These are phyloP conservation scores for Suillus bovinus DNA, from an alignment of 768 basidiomycete species.

Conservation along the genomic window DNA sequence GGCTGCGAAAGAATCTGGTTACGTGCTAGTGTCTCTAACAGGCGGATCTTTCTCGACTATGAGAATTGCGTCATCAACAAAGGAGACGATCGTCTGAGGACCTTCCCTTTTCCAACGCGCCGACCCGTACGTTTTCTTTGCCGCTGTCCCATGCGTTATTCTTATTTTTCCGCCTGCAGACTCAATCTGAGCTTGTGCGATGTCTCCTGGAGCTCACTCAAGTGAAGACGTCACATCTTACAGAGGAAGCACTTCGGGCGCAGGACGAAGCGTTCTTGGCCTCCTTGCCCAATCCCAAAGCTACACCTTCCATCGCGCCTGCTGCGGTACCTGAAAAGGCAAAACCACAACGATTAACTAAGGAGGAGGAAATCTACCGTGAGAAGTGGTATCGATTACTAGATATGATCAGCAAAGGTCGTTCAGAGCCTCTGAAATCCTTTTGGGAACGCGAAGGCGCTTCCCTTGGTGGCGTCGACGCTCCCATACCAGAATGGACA, in stretches of 20 bases:
- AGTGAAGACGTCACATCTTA: slow-evolving; percentile 83
- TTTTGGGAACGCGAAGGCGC: slow-evolving; percentile 78
- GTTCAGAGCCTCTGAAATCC: slow-evolving; percentile 73
- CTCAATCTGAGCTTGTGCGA: slow-evolving; percentile 84
- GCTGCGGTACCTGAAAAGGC: slow-evolving; percentile 44
- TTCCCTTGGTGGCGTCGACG: slow-evolving; percentile 60
- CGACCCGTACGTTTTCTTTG: slow-evolving; percentile 71
- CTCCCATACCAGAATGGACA: slow-evolving; percentile 68
- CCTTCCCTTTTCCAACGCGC: slow-evolving; percentile 95
- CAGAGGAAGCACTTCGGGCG: slow-evolving; percentile 77
- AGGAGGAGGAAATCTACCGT: slow-evolving; percentile 76
- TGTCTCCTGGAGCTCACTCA: slow-evolving; percentile 85
- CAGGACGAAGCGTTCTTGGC: slow-evolving; percentile 91
- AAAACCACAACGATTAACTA: slow-evolving; percentile 61
- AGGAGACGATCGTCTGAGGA: slow-evolving; percentile 79
- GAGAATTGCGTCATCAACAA: slow-evolving; percentile 77
- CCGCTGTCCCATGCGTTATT: neutral
- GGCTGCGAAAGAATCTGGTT: slow-evolving; percentile 92
- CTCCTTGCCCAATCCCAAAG: slow-evolving; percentile 82
- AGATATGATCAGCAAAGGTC: slow-evolving; percentile 90
- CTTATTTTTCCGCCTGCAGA: slow-evolving; percentile 45
- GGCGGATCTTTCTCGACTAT: slow-evolving; percentile 88
- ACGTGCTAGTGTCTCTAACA: slow-evolving; percentile 84
- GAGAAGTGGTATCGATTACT: slow-evolving; percentile 83
- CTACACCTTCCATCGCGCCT: slow-evolving; percentile 40